Evolutionary conservation across 108 stramenopile genomes (phyloP).

Genomic region (Epipyxis sp.): DNA sequence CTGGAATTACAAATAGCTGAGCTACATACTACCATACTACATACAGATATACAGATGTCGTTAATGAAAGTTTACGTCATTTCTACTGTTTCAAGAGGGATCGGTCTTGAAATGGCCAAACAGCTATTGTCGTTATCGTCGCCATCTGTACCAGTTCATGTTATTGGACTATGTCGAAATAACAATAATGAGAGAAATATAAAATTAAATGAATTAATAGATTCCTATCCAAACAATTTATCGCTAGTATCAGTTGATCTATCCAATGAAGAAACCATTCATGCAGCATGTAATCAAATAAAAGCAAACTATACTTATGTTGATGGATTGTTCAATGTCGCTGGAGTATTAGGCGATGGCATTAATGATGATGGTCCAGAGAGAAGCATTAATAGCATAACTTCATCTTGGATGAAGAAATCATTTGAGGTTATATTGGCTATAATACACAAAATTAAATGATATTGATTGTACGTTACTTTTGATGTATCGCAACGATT

Average conservation of each 20-base stretch:
- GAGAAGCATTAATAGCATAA: background rate
- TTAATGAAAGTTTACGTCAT: no score
- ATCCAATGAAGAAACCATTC: background rate
- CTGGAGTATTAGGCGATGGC: conserved; percentile 1
- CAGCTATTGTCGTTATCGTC: background rate
- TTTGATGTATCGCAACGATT: no score
- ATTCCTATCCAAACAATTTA: background rate
- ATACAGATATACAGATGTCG: no score
- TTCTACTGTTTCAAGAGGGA: background rate
- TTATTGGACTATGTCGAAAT: background rate
- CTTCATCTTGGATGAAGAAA: background rate
- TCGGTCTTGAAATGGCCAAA: background rate
- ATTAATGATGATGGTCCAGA: background rate
- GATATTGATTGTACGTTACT: background rate
- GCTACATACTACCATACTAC: no score
- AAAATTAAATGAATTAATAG: background rate
- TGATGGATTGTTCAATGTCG: background rate
- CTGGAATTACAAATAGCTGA: no score
- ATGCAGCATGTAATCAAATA: background rate
- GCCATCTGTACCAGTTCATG: background rate
- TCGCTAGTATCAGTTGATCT: background rate
- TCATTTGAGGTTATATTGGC: background rate
- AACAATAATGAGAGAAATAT: background rate
- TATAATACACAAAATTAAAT: background rate
- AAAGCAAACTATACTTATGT: background rate